phyloP scores from a whole-genome alignment of 805 yeast species.

The Saccharomycopsis oosterbeekiorum region DNA sequence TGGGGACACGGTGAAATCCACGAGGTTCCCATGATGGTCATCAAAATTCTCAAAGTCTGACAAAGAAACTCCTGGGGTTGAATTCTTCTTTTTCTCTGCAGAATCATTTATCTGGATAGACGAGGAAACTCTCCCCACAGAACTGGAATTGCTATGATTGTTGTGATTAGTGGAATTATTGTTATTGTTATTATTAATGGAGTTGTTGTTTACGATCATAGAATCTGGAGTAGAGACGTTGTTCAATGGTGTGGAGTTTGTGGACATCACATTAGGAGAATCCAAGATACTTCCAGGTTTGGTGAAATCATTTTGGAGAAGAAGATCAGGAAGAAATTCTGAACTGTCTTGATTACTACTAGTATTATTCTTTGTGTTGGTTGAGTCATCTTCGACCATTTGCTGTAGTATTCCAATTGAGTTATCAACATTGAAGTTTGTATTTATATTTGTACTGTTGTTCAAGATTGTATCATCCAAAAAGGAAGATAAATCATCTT shows the following conservation, averaged over 20 bases:
- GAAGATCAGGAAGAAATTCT: constrained; percentile 14
- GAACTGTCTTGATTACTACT: constrained; percentile 8
- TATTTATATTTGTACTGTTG: not conserved
- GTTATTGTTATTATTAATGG: not conserved
- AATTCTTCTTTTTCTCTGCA: not conserved
- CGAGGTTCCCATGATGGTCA: not conserved
- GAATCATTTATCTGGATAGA: not conserved
- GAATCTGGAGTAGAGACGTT: constrained; percentile 18
- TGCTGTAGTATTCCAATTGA: constrained; percentile 14
- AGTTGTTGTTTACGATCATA: not conserved
- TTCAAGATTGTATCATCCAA: constrained; percentile 1
- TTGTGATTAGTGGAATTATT: not conserved
- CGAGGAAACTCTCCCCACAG: not conserved
- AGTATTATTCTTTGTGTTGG: not conserved
- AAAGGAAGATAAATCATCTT: constrained; percentile 3
- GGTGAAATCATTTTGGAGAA: constrained; percentile 5
- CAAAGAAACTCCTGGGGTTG: not conserved
- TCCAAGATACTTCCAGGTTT: constrained; percentile 4
- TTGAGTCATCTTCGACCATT: constrained; percentile 4
- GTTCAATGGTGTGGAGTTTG: constrained; percentile 15
- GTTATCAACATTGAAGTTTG: constrained; percentile 6
- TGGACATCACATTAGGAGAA: constrained; percentile 10
- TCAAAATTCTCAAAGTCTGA: not conserved
- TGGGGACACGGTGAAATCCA: not conserved
- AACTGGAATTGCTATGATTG: not conserved